A percentile compares a stretch with the other conserved stretches of the same genome.
These are phyloP conservation scores for Aureobasidium pullulans DNA, from an alignment of 2,329 filamentous ascomycete species.

Conservation along the genomic window DNA sequence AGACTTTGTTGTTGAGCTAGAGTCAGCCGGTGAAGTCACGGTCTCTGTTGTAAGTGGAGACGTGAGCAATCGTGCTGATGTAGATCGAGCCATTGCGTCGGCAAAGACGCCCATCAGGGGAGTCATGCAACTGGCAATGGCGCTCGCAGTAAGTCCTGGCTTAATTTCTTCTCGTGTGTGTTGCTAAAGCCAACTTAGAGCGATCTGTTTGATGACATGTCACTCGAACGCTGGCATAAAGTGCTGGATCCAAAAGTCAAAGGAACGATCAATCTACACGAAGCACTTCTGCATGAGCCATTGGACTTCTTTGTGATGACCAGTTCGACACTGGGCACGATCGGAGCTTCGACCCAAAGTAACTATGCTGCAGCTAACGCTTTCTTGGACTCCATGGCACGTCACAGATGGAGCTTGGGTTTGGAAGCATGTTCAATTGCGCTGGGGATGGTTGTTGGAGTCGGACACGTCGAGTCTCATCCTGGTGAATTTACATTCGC, in stretches of 20 bases:
- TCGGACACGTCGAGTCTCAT: not conserved
- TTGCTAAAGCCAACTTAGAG: not conserved
- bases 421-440: not conserved
- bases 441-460: not conserved
- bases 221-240: constrained; percentile 16
- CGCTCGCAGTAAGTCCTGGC: not conserved
- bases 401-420: not conserved
- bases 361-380: constrained; percentile 16
- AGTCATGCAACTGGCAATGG: not conserved
- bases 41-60: not conserved
- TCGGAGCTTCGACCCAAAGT: constrained; percentile 13
- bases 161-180: not conserved
- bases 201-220: constrained; percentile 17
- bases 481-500: not conserved
- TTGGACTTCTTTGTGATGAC: constrained; percentile 26
- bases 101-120: not conserved
- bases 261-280: constrained; percentile 25
- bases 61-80: not conserved
- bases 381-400: not conserved
- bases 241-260: constrained; percentile 23
- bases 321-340: constrained; percentile 11
- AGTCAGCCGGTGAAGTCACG: too few species aligned
- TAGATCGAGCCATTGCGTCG: not conserved
- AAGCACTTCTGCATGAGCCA: not conserved
- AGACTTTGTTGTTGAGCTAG: not conserved